Conservation (phyloP, 2,329 filamentous ascomycete genomes). For the Aspergillus versicolor region DNA sequence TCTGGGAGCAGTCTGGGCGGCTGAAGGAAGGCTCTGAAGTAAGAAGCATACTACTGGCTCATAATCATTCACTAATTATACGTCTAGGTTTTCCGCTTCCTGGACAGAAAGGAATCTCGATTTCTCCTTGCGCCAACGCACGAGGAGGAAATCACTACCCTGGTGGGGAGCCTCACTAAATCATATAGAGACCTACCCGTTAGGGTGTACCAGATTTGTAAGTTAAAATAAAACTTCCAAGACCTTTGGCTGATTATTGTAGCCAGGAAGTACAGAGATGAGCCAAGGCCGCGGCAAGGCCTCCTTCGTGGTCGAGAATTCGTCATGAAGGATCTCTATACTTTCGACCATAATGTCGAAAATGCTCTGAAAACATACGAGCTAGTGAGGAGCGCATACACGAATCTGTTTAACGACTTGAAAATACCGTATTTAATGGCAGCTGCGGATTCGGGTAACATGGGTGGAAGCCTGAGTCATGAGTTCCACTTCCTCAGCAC, state of each 20-base stretch:
- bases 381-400: slow-evolving; percentile 71
- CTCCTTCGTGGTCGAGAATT: slow-evolving; percentile 88
- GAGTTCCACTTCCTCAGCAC: slow-evolving; percentile 84
- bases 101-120: slow-evolving; percentile 71
- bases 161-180: slow-evolving; percentile 70
- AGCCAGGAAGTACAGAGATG: slow-evolving; percentile 93
- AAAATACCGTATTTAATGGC: slow-evolving; percentile 82
- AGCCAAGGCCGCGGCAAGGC: slow-evolving; percentile 82
- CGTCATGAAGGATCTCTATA: slow-evolving; percentile 97
- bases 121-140: slow-evolving; percentile 89
- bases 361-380: slow-evolving; percentile 79
- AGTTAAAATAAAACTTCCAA: slow-evolving; percentile 21
- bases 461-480: slow-evolving; percentile 89
- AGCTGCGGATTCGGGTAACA: slow-evolving; percentile 90
- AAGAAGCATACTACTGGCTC: slow-evolving; percentile 20
- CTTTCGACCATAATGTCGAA: slow-evolving; percentile 71
- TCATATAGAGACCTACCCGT: slow-evolving; percentile 87
- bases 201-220: slow-evolving; percentile 85
- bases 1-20: slow-evolving; percentile 84
- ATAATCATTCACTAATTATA: background rate
- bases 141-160: slow-evolving; percentile 88
- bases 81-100: slow-evolving; percentile 70
- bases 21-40: slow-evolving; percentile 77
- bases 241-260: background rate
- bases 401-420: slow-evolving; percentile 74